Evolutionary conservation across 306 rosid species (phyloP).

Genomic region (Inga leiocalycina): DNA sequence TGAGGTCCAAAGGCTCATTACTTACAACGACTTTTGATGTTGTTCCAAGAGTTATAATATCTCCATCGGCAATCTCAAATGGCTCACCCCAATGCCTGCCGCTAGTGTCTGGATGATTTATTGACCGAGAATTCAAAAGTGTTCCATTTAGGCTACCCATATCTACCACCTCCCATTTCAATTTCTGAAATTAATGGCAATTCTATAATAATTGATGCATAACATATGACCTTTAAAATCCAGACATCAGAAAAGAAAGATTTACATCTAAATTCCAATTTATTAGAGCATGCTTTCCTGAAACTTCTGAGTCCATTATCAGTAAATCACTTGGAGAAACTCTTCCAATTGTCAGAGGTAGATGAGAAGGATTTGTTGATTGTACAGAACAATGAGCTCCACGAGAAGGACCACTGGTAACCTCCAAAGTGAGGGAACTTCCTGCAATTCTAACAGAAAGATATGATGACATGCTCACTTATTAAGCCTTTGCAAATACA

Average conservation of each 20-base stretch:
- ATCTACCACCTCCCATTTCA: constrained; percentile 96
- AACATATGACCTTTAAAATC: constrained; percentile 23
- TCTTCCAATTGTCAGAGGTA: constrained; percentile 84
- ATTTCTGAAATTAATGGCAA: constrained; percentile 57
- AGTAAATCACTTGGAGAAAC: constrained; percentile 78
- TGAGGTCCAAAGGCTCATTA: constrained; percentile 27
- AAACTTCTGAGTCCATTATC: constrained; percentile 84
- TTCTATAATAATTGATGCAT: constrained; percentile 27
- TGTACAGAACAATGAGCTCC: constrained; percentile 60
- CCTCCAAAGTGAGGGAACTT: constrained; percentile 90
- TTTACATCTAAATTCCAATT: constrained; percentile 87
- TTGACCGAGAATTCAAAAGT: constrained; percentile 68
- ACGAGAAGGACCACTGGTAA: constrained; percentile 80
- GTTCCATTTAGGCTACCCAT: constrained; percentile 99
- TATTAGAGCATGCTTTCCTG: constrained; percentile 92
- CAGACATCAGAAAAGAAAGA: constrained; percentile 32
- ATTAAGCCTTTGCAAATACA: constrained; percentile 33
- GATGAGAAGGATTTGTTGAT: constrained; percentile 59
- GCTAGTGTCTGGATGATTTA: constrained; percentile 69
- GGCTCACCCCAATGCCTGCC: constrained; percentile 85
- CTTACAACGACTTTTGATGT: constrained; percentile 79
- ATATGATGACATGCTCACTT: constrained; percentile 60
- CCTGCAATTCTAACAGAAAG: constrained; percentile 89
- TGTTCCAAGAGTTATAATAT: constrained; percentile 88
- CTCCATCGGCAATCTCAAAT: constrained; percentile 76